These are phyloP conservation scores for Dimocarpus longan DNA, from an alignment of 345 rosid genomes.

Conservation along the genomic window DNA sequence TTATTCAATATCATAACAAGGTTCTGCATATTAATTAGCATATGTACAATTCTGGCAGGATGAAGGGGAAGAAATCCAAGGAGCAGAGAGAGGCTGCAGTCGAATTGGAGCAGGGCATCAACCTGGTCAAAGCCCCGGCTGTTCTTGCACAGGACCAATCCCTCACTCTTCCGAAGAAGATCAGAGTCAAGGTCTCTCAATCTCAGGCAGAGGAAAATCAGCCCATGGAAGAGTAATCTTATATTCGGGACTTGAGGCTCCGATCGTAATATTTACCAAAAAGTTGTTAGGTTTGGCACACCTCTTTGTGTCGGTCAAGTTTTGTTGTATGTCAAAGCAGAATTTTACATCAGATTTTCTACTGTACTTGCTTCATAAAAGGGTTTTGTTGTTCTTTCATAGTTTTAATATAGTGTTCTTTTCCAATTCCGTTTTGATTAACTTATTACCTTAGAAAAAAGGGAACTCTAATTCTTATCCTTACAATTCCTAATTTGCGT, in stretches of 20 bases:
- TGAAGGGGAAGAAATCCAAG: slow-evolving; percentile 51
- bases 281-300: background rate
- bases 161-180: slow-evolving; percentile 49
- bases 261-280: background rate
- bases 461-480: too few species aligned
- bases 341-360: slow-evolving; percentile 4
- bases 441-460: too few species aligned
- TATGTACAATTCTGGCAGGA: slow-evolving; percentile 44
- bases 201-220: slow-evolving; percentile 48
- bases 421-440: background rate
- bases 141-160: slow-evolving; percentile 37
- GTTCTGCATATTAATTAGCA: background rate
- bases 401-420: background rate
- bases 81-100: slow-evolving; percentile 35
- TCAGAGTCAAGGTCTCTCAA: slow-evolving; percentile 54
- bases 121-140: slow-evolving; percentile 56
- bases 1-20: background rate
- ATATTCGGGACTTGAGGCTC: background rate
- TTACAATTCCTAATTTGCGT: too few species aligned
- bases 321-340: background rate
- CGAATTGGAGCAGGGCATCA: slow-evolving; percentile 55
- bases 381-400: background rate
- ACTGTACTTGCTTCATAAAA: background rate
- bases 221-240: slow-evolving; percentile 72
- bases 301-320: background rate